A percentile compares a stretch with the other conserved stretches of the same genome.
Evolutionary conservation across 805 yeast genomes (phyloP).

Genomic region (Hyphopichia homilentoma): DNA sequence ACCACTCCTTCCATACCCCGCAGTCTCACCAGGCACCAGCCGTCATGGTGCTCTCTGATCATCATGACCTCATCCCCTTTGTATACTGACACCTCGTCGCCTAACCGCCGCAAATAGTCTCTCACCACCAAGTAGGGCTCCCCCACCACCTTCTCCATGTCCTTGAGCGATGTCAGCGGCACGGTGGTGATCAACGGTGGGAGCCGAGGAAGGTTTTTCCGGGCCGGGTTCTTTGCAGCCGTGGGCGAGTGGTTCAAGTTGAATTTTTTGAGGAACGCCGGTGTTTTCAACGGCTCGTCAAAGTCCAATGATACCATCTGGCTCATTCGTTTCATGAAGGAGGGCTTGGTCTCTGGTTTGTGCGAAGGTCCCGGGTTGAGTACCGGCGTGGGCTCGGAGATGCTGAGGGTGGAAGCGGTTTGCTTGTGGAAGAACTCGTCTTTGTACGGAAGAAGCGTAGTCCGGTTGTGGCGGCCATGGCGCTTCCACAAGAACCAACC

Average conservation of each 20-base stretch:
- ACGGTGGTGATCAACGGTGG: conserved; percentile 11
- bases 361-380: too few relatives aligned
- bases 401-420: background rate
- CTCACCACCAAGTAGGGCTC: conserved; percentile 18
- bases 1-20: conserved; percentile 5
- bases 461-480: conserved; percentile 4
- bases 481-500: conserved; percentile 16
- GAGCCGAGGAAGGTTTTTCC: conserved; percentile 16
- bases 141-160: background rate
- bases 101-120: conserved; percentile 22
- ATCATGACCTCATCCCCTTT: conserved; percentile 28
- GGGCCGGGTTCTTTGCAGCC: conserved; percentile 1
- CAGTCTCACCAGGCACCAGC: conserved; percentile 34
- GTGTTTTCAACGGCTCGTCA: conserved; percentile 15
- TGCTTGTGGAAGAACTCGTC: conserved; percentile 5
- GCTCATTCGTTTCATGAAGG: conserved; percentile 1
- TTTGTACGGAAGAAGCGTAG: conserved; percentile 4
- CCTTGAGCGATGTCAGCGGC: background rate
- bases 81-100: conserved; percentile 30
- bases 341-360: background rate
- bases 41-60: conserved; percentile 26
- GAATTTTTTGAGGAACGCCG: conserved; percentile 30
- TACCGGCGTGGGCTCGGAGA: background rate
- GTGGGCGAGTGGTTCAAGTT: conserved; percentile 16
- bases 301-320: background rate